These are phyloP conservation scores for Xylaria curta DNA, from an alignment of 495 filamentous ascomycete genomes.

Conservation along the genomic window DNA sequence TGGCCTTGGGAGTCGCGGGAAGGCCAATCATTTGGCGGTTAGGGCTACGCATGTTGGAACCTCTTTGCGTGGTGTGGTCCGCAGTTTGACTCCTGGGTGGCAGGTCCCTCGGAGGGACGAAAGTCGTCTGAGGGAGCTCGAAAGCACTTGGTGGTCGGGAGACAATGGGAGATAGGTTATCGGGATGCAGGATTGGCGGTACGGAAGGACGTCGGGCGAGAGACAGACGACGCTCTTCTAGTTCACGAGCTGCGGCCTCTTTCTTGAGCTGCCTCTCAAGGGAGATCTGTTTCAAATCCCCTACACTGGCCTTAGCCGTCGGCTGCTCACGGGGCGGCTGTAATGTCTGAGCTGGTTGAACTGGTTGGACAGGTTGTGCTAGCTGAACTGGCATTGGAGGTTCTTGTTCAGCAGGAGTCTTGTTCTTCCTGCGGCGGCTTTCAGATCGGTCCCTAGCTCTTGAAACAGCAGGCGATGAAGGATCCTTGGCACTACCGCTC, in stretches of 20 bases:
- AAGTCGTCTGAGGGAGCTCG: slow-evolving; percentile 51
- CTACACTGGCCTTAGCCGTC: slow-evolving; percentile 29
- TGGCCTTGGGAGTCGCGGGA: slow-evolving; percentile 83
- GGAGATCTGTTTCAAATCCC: slow-evolving; percentile 53
- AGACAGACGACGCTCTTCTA: slow-evolving; percentile 85
- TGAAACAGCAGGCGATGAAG: slow-evolving; percentile 46
- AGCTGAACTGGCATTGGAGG: slow-evolving; percentile 32
- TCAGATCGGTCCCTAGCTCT: slow-evolving; percentile 58
- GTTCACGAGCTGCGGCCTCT: slow-evolving; percentile 81
- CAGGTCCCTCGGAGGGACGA: slow-evolving; percentile 46
- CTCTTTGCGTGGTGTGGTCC: slow-evolving; percentile 44
- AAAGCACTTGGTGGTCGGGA: slow-evolving; percentile 45
- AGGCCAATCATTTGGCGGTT: slow-evolving; percentile 67
- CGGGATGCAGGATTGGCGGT: slow-evolving; percentile 81
- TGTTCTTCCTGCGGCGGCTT: slow-evolving; percentile 52
- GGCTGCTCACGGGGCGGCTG: slow-evolving; percentile 36
- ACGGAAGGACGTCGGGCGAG: slow-evolving; percentile 79
- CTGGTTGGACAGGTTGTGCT: slow-evolving; percentile 28
- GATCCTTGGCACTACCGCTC: slow-evolving; percentile 62
- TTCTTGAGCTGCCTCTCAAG: slow-evolving; percentile 66
- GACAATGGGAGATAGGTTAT: slow-evolving; percentile 56
- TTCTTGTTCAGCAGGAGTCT: slow-evolving; percentile 37
- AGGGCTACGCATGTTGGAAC: slow-evolving; percentile 53
- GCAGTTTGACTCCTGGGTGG: slow-evolving; percentile 55
- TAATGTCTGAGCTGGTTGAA: slow-evolving; percentile 26